phyloP scores from a whole-genome alignment of 768 basidiomycete genomes.

The Boletus vinaceobasis region DNA sequence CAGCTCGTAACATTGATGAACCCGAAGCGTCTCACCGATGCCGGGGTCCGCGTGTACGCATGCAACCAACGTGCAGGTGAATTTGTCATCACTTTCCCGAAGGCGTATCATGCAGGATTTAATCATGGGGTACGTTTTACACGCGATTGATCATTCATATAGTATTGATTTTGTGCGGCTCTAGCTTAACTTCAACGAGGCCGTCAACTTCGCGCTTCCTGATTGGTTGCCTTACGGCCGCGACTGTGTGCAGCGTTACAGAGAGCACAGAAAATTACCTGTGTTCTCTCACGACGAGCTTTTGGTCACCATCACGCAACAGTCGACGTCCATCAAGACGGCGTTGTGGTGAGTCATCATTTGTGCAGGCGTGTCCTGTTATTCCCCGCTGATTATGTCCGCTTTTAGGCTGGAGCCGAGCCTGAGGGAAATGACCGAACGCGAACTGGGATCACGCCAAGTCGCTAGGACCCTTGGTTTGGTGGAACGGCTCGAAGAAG shows the following conservation, averaged over 20 bases:
- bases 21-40: conserved; percentile 78
- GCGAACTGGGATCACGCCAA: conserved; percentile 70
- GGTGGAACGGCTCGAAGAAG: conserved; percentile 66
- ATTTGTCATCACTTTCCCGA: conserved; percentile 96
- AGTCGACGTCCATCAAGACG: conserved; percentile 88
- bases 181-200: conserved; percentile 98
- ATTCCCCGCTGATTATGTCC: conserved; percentile 20
- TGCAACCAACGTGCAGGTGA: conserved; percentile 97
- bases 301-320: conserved; percentile 94
- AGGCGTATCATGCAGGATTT: conserved; percentile 97
- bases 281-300: conserved; percentile 99
- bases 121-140: conserved; percentile 85
- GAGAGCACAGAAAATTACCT: conserved; percentile 86
- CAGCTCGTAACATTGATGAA: conserved; percentile 98
- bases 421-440: conserved; percentile 83
- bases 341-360: conserved; percentile 73
- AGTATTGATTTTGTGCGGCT: conserved; percentile 25
- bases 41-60: conserved; percentile 88
- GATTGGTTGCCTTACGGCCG: conserved; percentile 90
- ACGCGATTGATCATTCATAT: conserved; percentile 22
- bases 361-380: conserved; percentile 8
- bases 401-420: conserved; percentile 72
- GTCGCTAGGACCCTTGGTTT: conserved; percentile 58
- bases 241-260: conserved; percentile 86
- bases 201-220: conserved; percentile 95